Conservation (phyloP, 768 basidiomycete species). For the Calocera viscosa region DNA sequence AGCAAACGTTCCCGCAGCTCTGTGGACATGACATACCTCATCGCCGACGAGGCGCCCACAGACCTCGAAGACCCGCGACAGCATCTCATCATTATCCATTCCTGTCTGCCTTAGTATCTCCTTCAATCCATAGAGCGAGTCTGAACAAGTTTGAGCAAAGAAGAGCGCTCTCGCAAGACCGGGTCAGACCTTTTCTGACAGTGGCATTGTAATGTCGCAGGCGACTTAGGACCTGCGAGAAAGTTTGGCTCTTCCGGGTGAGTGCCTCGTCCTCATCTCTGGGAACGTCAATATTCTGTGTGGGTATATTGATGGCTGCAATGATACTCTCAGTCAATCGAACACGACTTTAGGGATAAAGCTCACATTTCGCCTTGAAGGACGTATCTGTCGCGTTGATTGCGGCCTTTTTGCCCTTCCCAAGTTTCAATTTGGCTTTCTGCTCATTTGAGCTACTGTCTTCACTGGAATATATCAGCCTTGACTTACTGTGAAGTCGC, state of each 20-base stretch:
- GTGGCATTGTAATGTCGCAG: conserved; percentile 72
- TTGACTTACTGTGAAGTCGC: conserved; percentile 63
- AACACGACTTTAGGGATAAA: neutral
- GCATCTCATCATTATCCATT: conserved; percentile 40
- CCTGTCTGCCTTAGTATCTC: neutral
- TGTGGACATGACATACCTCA: conserved; percentile 44
- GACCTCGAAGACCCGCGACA: conserved; percentile 51
- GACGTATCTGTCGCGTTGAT: conserved; percentile 88
- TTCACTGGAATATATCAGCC: neutral
- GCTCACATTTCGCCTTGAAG: conserved; percentile 84
- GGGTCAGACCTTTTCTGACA: conserved; percentile 56
- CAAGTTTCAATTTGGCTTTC: conserved; percentile 95
- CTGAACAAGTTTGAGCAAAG: neutral
- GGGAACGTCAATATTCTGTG: conserved; percentile 58
- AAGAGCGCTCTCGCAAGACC: conserved; percentile 19
- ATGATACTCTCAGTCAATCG: neutral
- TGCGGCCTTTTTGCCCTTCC: conserved; percentile 76
- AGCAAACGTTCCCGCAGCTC: neutral
- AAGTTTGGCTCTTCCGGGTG: conserved; percentile 61
- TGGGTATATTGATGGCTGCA: conserved; percentile 77
- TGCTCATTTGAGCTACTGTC: conserved; percentile 24
- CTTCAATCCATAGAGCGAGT: neutral
- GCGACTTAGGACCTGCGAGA: conserved; percentile 64
- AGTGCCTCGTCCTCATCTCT: conserved; percentile 48
- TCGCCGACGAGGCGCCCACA: conserved; percentile 66